Conservation (phyloP, 768 basidiomycete genomes). For the Phanerodontia chrysosporium region DNA sequence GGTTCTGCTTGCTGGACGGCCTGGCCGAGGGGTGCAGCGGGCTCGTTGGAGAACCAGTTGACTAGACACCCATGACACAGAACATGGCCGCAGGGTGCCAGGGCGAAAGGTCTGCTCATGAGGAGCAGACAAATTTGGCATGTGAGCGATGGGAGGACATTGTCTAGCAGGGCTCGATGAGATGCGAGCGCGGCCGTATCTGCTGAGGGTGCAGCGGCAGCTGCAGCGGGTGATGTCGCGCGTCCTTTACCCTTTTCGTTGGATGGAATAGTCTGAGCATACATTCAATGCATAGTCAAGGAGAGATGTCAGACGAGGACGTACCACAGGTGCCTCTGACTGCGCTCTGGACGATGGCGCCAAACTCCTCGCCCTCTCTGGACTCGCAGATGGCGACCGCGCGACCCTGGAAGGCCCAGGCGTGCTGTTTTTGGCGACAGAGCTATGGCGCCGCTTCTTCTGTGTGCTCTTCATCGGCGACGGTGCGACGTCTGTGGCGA, state of each 20-base stretch:
- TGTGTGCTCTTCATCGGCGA: no score
- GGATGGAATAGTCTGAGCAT: neutral
- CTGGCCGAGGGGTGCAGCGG: slow-evolving; percentile 26
- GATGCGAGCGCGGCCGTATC: slow-evolving; percentile 28
- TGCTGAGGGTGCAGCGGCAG: neutral
- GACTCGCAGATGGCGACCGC: neutral
- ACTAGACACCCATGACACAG: slow-evolving; percentile 71
- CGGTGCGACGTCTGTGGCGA: no score
- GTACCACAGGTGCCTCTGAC: neutral
- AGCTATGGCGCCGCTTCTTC: neutral
- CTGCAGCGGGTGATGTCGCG: neutral
- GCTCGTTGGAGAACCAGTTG: slow-evolving; percentile 58
- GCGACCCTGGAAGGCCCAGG: neutral
- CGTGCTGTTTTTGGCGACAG: neutral
- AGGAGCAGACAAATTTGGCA: slow-evolving; percentile 81
- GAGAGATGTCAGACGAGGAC: neutral
- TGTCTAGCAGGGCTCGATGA: slow-evolving; percentile 49
- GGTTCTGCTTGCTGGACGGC: neutral
- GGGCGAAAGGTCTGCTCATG: slow-evolving; percentile 67
- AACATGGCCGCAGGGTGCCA: slow-evolving; percentile 73
- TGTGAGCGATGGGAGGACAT: slow-evolving; percentile 59
- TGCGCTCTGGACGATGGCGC: neutral
- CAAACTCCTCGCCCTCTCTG: neutral
- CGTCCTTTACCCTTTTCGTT: slow-evolving; percentile 9
- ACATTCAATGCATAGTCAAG: neutral